Conservation (phyloP, 768 basidiomycete genomes). For the Auricularia heimuer region DNA sequence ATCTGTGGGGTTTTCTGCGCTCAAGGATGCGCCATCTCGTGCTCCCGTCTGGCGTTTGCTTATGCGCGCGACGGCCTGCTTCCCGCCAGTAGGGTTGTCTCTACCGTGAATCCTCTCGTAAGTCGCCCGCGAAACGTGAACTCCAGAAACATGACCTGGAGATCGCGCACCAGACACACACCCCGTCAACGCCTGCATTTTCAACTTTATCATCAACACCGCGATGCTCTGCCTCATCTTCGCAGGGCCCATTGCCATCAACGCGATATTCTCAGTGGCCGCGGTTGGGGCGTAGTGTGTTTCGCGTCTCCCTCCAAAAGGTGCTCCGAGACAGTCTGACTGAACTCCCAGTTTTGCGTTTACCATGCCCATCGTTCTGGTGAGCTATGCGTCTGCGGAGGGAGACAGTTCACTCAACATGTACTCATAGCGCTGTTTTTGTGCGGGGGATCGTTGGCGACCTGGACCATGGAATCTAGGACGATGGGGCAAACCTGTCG, state of each 20-base stretch:
- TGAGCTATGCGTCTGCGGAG: neutral
- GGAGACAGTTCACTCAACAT: neutral
- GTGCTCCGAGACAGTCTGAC: neutral
- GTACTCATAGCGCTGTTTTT: neutral
- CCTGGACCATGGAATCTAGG: constrained; percentile 11
- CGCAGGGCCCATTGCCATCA: constrained; percentile 6
- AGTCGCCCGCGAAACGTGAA: neutral
- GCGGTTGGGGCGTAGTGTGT: constrained; percentile 4
- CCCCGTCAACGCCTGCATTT: constrained; percentile 6
- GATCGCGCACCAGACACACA: neutral
- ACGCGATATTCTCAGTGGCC: constrained; percentile 5
- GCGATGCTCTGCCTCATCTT: constrained; percentile 8
- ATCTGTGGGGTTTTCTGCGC: constrained; percentile 3
- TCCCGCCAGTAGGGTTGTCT: neutral
- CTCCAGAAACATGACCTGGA: neutral
- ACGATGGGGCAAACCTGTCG: constrained; percentile 5
- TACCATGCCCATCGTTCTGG: constrained; percentile 8
- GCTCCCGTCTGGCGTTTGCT: constrained; percentile 8
- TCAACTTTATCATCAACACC: constrained; percentile 8
- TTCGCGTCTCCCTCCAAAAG: neutral
- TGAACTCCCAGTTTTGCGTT: constrained; percentile 4
- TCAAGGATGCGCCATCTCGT: constrained; percentile 6
- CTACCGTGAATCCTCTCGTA: neutral
- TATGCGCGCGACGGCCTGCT: constrained; percentile 10
- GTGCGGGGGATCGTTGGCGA: constrained; percentile 7